Conservation (phyloP, 2,329 filamentous ascomycete species). For the Falciphora oryzae region DNA sequence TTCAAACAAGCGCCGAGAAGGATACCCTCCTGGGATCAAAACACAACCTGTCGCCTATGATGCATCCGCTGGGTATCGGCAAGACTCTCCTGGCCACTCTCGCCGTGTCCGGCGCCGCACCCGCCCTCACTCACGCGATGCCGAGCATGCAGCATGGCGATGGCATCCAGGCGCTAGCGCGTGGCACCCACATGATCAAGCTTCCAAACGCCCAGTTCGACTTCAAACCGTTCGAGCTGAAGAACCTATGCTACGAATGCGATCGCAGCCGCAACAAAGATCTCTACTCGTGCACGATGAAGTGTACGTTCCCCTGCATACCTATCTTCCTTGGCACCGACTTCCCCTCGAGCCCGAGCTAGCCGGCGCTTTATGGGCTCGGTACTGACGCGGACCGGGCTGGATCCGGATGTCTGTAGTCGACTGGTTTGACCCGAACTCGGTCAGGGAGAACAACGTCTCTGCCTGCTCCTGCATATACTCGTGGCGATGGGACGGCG, state of each 20-base stretch:
- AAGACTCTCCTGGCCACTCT: neutral
- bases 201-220: slow-evolving; percentile 17
- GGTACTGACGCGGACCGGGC: neutral
- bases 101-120: neutral
- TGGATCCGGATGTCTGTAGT: slow-evolving; percentile 14
- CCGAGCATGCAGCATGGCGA: neutral
- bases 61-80: neutral
- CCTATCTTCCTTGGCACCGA: neutral
- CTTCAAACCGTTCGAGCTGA: slow-evolving; percentile 20
- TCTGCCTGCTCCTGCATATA: slow-evolving; percentile 19
- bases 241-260: slow-evolving; percentile 19
- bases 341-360: neutral
- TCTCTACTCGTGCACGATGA: slow-evolving; percentile 18
- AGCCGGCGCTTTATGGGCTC: neutral
- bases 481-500: slow-evolving; percentile 21
- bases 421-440: slow-evolving; percentile 25
- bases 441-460: slow-evolving; percentile 21
- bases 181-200: neutral
- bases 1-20: neutral
- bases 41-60: neutral
- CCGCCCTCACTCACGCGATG: neutral
- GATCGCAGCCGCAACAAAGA: slow-evolving; percentile 10
- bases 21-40: neutral
- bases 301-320: slow-evolving; percentile 16
- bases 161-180: neutral